Base-by-base conservation (phyloP, 371 early-diverging fungal genomes). In the Mucor indicus region DNA sequence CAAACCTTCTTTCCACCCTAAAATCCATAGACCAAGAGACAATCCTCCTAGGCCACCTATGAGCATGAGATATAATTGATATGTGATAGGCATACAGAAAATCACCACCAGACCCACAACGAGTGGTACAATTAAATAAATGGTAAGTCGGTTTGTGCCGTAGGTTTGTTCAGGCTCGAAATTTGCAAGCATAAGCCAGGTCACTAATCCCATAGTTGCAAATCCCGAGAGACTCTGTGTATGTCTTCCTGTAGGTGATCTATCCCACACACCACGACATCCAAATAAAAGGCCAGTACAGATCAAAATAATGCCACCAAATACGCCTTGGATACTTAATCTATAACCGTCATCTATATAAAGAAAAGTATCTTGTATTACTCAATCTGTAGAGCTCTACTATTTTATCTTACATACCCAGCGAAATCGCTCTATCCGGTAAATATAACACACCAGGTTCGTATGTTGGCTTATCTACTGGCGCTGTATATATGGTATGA, bases 11-110 rank as follows among this genome's bases (percentile, higher is more conserved):
- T 67, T 72, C 73, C 77, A 82, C 4, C 80, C 75, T 32, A 90
- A 71, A 10, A 89, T 72, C 73, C 77, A 83, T 19, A 80, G 44
- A 2, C 78, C 83, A 39, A 78, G 55, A 3, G 82, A 81, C 32
- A 87, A 54, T 15, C 83, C 86, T 5, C 86, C 86, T 5, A 85
- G 60, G 7, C 76, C 67, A 6, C 86, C 86, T 2, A 87, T 63
- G 5, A 73, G 54, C 24, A 77, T 51, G 4, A 69, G 24, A 13
- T 72, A 69, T 12, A 67, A 21, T 13, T 62, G 60, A 8, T 63
- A 48, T 1, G 64, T 64, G 25, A 69, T 68, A 41, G 60, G 69
- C 63, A 80, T 50, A 17, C 50, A 50, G 19, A 36, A 38, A 2
- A 32, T 47, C 3, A 41, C 9, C 3, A 60, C 39, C 0, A 38